phyloP scores from a whole-genome alignment of 805 yeast genomes.

The Hagleromyces aurorensis region DNA sequence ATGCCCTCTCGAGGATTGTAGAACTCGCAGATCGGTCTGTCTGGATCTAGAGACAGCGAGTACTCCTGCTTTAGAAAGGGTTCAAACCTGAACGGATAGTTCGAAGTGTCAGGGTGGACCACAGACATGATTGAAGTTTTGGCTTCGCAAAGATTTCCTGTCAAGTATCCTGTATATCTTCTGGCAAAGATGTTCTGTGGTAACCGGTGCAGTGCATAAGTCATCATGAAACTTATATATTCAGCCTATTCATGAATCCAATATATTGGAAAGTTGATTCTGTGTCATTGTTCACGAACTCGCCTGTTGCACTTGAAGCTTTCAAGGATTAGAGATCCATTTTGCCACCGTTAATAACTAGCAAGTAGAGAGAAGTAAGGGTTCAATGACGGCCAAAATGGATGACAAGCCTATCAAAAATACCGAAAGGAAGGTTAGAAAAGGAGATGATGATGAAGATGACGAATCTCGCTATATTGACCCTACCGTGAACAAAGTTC shows the following conservation, averaged over 20 bases:
- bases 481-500: conserved; percentile 42
- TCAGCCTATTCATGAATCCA: no score
- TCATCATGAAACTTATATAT: no score
- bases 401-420: not conserved
- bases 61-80: conserved; percentile 73
- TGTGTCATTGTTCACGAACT: no score
- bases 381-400: not conserved
- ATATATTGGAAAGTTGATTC: no score
- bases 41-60: conserved; percentile 78
- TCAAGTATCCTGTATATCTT: no score
- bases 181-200: no score
- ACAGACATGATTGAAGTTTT: conserved; percentile 28
- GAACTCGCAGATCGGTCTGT: conserved; percentile 77
- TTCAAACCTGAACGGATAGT: conserved; percentile 60
- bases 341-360: no score
- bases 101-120: conserved; percentile 34
- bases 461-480: conserved; percentile 22
- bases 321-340: no score
- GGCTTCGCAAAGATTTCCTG: no score
- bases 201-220: no score
- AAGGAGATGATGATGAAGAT: no score
- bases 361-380: not conserved
- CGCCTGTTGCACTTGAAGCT: no score
- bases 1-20: conserved; percentile 46
- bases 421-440: conserved; percentile 4